Base-by-base conservation (phyloP, 805 yeast species). In the Barnettozyma wickerhamii region DNA sequence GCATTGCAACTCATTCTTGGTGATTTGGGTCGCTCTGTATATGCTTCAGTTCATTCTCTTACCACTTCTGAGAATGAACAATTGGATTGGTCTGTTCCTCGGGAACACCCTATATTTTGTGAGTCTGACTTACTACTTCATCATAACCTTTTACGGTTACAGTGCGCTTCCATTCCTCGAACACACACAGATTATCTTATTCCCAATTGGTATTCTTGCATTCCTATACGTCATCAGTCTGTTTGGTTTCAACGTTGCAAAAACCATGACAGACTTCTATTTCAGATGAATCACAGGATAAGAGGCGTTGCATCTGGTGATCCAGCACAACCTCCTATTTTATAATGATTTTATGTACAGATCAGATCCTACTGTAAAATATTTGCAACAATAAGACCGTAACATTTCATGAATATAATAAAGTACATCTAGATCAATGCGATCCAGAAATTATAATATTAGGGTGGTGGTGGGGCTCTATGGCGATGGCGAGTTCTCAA, bases 61-160 rank as follows among this genome's bases (percentile, higher is more conserved):
- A 45, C 96, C 97, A 2, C 55, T 88, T 14, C 63, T 88, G 30
- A 75, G 79, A 38, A 60, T 77, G 53, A 74, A 79, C 48, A 79
- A 75, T 46, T 80, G 88, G 65, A 53, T 85, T 43, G 75, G 86
- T n/a, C 59, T 82, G 17, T 58, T 88, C 19, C 62, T 89, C 42
- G 96, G 96, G 1, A 89, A 90, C 62, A 68, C 86, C 0, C 65
- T 89, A 28, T 90, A 90, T 53, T 74, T 85, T 51, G 75, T 75
- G 6, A 82, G 95, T 21, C 63, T 84, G 36, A 75, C 81, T 15
- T 85, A 85, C 58, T 90, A 90, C 62, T 79, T 79, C 52, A 71
- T 85, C 40, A 74, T 89, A 38, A 82, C 96, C 2, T 89, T 89
- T 58, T 79, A 88, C 54, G 97, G 97, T n/a, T 90, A 84, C 65